Evolutionary conservation across 768 basidiomycete species (phyloP).

Genomic region (Agaricus sinodeliciosus): DNA sequence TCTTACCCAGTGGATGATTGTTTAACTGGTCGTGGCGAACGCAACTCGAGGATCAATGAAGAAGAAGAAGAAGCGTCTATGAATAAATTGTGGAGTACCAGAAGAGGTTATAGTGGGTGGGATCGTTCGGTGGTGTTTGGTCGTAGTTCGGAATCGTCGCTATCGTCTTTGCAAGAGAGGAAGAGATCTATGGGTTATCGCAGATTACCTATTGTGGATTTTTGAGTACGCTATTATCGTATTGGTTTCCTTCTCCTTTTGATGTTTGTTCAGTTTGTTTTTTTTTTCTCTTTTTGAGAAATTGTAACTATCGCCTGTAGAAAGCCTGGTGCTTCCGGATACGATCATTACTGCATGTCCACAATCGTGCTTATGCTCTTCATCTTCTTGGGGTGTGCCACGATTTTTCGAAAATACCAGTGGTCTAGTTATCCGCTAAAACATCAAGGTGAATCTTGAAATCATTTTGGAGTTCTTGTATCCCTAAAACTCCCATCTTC

Average conservation of each 20-base stretch:
- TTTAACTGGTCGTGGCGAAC: conserved; percentile 2
- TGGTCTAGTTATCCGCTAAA: too few species aligned
- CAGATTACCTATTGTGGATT: conserved; percentile 14
- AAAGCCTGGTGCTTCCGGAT: conserved; percentile 2
- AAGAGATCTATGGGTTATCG: conserved; percentile 20
- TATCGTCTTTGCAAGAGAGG: conserved; percentile 8
- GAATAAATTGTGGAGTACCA: conserved; percentile 22
- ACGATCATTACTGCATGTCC: neutral
- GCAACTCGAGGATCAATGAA: too few species aligned
- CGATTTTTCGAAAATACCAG: too few species aligned
- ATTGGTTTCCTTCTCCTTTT: too few species aligned
- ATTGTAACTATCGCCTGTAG: neutral
- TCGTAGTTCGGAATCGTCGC: too few species aligned
- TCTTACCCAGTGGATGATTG: conserved; percentile 8
- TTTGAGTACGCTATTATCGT: too few species aligned
- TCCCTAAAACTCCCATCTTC: too few species aligned
- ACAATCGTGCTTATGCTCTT: neutral
- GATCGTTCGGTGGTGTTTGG: conserved; percentile 3
- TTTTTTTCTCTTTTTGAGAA: conserved; percentile 9
- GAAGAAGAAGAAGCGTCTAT: conserved; percentile 4
- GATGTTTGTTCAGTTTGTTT: conserved; percentile 2
- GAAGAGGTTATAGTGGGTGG: conserved; percentile 22
- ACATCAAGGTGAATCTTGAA: too few species aligned
- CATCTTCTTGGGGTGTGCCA: too few species aligned
- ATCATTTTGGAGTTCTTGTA: too few species aligned